Percentiles rank a stretch among this genome's conserved stretches.
phyloP scores from a whole-genome alignment of 2,329 filamentous ascomycete species.

The Paracoccidioides lutzii region DNA sequence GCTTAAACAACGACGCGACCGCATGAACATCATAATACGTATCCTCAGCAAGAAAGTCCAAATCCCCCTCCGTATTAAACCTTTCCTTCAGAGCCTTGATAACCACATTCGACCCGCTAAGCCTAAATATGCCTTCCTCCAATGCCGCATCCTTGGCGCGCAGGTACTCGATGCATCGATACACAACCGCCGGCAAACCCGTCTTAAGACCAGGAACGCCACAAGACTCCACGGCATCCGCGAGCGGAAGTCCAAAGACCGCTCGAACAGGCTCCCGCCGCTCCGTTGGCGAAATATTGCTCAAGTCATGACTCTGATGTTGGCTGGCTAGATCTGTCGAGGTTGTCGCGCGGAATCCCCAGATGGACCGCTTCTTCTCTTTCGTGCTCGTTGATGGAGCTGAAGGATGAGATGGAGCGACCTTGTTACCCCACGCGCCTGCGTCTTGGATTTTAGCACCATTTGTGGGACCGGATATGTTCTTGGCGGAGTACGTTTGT shows the following conservation, averaged over 20 bases:
- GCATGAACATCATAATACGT: slow-evolving; percentile 93
- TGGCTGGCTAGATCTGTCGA: slow-evolving; percentile 47
- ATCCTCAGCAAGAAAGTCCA: slow-evolving; percentile 66
- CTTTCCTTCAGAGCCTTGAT: slow-evolving; percentile 84
- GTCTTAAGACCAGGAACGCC: slow-evolving; percentile 53
- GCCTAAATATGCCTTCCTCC: slow-evolving; percentile 91
- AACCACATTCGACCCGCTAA: slow-evolving; percentile 92
- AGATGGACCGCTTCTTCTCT: slow-evolving; percentile 65
- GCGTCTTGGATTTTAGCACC: slow-evolving; percentile 71
- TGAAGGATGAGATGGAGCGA: slow-evolving; percentile 13
- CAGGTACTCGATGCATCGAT: slow-evolving; percentile 88
- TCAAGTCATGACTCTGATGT: slow-evolving; percentile 29
- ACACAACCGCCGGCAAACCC: slow-evolving; percentile 80
- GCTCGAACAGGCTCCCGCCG: slow-evolving; percentile 47
- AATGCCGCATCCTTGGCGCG: slow-evolving; percentile 64
- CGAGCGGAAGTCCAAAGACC: slow-evolving; percentile 74
- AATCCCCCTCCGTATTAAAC: slow-evolving; percentile 85
- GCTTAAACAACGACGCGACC: slow-evolving; percentile 82
- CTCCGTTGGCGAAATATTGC: slow-evolving; percentile 33
- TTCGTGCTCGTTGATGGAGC: slow-evolving; percentile 43
- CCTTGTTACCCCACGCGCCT: slow-evolving; percentile 73
- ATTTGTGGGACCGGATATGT: slow-evolving; percentile 79
- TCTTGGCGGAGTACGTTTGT: slow-evolving; percentile 23
- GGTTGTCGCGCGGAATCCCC: slow-evolving; percentile 53
- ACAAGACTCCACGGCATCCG: slow-evolving; percentile 74